These are phyloP conservation scores for Ogataea methanolica DNA, from an alignment of 805 yeast genomes.

Conservation along the genomic window DNA sequence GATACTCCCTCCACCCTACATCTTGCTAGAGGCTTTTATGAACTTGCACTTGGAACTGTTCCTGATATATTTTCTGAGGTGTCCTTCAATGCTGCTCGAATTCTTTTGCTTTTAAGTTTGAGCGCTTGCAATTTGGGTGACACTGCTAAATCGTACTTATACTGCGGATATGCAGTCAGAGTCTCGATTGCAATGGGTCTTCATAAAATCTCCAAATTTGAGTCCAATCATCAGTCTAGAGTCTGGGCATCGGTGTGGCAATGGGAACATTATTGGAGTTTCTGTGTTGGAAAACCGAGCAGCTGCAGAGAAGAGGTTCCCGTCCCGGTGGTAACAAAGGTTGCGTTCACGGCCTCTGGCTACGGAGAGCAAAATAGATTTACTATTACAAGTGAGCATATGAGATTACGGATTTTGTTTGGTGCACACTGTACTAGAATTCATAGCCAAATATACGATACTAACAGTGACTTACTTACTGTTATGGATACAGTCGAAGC, in stretches of 20 bases:
- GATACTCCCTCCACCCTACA: slow-evolving; percentile 6
- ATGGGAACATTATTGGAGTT: slow-evolving; percentile 25
- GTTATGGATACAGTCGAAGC: slow-evolving; percentile 16
- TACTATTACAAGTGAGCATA: slow-evolving; percentile 16
- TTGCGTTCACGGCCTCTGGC: slow-evolving; percentile 8
- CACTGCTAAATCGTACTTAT: slow-evolving; percentile 19
- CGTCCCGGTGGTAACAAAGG: slow-evolving; percentile 5
- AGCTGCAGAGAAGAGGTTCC: slow-evolving; percentile 11
- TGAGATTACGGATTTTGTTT: slow-evolving; percentile 17
- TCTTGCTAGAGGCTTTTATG: slow-evolving; percentile 18
- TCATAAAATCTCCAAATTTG: slow-evolving; percentile 11
- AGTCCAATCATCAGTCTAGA: slow-evolving; percentile 13
- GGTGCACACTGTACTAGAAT: slow-evolving; percentile 16
- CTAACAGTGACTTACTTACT: slow-evolving; percentile 15
- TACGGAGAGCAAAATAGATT: slow-evolving; percentile 15
- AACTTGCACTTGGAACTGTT: slow-evolving; percentile 14
- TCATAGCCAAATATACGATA: slow-evolving; percentile 17
- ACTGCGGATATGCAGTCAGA: slow-evolving; percentile 18
- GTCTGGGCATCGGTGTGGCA: slow-evolving; percentile 21
- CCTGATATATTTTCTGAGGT: slow-evolving; percentile 17
- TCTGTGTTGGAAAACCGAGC: slow-evolving; percentile 23
- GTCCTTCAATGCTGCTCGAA: slow-evolving; percentile 16
- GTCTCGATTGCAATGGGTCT: slow-evolving; percentile 19
- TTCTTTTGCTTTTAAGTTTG: slow-evolving; percentile 16
- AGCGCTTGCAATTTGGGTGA: slow-evolving; percentile 22